These are phyloP conservation scores for Melocanna baccifera DNA, from an alignment of 176 grass and related monocot species.

Conservation along the genomic window DNA sequence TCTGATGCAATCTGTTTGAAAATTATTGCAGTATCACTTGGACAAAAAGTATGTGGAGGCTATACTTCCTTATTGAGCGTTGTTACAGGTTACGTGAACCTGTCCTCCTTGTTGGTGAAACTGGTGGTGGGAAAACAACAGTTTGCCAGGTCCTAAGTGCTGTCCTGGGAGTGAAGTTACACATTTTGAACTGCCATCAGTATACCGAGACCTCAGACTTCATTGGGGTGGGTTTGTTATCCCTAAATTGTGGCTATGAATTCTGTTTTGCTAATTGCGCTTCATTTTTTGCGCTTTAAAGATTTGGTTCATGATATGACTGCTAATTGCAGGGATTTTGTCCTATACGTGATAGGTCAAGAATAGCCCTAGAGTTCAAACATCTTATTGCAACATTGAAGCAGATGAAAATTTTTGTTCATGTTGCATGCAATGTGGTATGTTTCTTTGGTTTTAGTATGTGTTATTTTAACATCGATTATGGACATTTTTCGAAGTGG, in stretches of 20 bases:
- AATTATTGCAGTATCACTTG: slow-evolving; percentile 72
- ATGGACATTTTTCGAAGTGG: not conserved
- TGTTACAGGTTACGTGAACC: slow-evolving; percentile 84
- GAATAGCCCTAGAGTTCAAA: slow-evolving; percentile 69
- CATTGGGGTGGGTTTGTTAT: slow-evolving; percentile 71
- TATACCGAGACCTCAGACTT: slow-evolving; percentile 98
- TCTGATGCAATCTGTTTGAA: slow-evolving; percentile 20
- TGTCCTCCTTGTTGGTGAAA: slow-evolving; percentile 98
- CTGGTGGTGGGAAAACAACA: slow-evolving; percentile 91
- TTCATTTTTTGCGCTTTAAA: slow-evolving; percentile 12
- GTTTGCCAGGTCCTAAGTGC: slow-evolving; percentile 89
- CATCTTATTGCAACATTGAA: slow-evolving; percentile 54
- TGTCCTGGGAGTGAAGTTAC: slow-evolving; percentile 63
- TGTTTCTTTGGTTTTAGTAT: slow-evolving; percentile 22
- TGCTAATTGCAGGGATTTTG: slow-evolving; percentile 74
- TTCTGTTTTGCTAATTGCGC: slow-evolving; percentile 18
- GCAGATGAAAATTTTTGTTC: slow-evolving; percentile 53
- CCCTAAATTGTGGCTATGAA: not conserved
- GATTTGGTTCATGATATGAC: slow-evolving; percentile 3
- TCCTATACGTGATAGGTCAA: slow-evolving; percentile 88
- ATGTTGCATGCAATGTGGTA: slow-evolving; percentile 55
- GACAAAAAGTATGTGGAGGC: slow-evolving; percentile 90
- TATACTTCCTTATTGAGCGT: slow-evolving; percentile 89
- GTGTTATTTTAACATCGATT: not conserved
- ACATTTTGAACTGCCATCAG: slow-evolving; percentile 97